phyloP scores from a whole-genome alignment of 208 protist genomes.

The Leishmania martiniquensis region DNA sequence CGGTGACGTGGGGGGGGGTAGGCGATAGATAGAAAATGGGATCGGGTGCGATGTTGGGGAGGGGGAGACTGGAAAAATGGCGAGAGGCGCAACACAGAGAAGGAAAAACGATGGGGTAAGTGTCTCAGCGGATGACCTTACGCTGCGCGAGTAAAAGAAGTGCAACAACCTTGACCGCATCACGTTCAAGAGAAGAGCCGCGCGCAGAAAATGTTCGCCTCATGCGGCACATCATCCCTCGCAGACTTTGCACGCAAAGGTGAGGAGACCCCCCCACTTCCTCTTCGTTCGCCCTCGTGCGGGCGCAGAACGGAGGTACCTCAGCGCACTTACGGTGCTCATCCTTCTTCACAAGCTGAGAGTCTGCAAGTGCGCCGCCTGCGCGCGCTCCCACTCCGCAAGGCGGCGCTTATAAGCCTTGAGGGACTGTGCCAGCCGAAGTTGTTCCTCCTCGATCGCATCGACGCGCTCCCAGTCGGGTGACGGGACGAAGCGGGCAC shows the following conservation, averaged over 20 bases:
- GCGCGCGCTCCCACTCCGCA: neutral
- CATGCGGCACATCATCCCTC: neutral
- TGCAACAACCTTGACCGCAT: too few relatives aligned
- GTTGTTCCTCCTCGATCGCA: neutral
- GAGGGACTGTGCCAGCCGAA: neutral
- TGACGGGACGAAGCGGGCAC: neutral
- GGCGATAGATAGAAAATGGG: neutral
- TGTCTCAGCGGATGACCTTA: neutral
- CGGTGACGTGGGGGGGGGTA: too few relatives aligned
- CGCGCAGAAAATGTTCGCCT: neutral
- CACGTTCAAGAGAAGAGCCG: too few relatives aligned
- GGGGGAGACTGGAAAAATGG: neutral
- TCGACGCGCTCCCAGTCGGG: neutral
- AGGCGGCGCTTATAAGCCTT: neutral
- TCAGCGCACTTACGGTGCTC: neutral
- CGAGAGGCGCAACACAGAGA: neutral
- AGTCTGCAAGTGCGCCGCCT: neutral
- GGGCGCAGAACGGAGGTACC: neutral
- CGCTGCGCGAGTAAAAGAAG: neutral
- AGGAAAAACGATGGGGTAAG: neutral
- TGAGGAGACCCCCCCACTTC: neutral
- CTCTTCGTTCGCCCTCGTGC: neutral
- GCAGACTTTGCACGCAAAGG: neutral
- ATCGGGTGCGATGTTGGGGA: too few relatives aligned
- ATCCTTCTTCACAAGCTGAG: neutral